phyloP scores from a whole-genome alignment of 192 early-diverging fungal species.

The Dissophora globulifera region DNA sequence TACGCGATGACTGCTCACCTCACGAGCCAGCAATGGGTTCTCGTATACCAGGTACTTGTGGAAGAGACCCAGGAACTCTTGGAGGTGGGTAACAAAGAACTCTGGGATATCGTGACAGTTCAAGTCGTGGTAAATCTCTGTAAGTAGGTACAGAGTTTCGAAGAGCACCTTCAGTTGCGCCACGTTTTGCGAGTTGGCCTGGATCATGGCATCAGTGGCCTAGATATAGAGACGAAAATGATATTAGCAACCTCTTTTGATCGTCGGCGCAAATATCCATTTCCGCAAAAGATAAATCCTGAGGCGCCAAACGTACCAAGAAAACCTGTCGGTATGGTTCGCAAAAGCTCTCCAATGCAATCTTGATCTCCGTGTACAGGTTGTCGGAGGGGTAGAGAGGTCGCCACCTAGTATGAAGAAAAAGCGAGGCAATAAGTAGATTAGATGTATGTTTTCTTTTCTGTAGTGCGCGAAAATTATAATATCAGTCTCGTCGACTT shows the following conservation, averaged over 20 bases:
- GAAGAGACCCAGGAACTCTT: slow-evolving; percentile 82
- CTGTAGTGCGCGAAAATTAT: too few species aligned
- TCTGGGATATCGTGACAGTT: slow-evolving; percentile 97
- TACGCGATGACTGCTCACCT: slow-evolving; percentile 49
- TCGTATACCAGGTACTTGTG: slow-evolving; percentile 89
- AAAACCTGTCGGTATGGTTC: slow-evolving; percentile 86
- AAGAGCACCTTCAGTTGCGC: slow-evolving; percentile 75
- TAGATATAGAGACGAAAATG: too few species aligned
- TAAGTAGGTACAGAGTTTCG: slow-evolving; percentile 79
- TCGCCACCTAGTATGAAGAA: slow-evolving; percentile 76
- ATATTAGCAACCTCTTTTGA: too few species aligned
- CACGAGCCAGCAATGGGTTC: slow-evolving; percentile 75
- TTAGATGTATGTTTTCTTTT: neutral
- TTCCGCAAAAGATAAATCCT: neutral
- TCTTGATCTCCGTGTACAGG: slow-evolving; percentile 92
- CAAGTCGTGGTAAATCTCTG: slow-evolving; percentile 93
- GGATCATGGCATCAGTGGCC: slow-evolving; percentile 84
- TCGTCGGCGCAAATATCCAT: too few species aligned
- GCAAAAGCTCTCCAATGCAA: slow-evolving; percentile 87
- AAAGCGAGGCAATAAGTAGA: neutral
- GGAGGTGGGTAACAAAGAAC: slow-evolving; percentile 95
- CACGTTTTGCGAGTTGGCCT: slow-evolving; percentile 69
- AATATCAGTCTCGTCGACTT: too few species aligned
- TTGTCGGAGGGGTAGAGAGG: slow-evolving; percentile 80
- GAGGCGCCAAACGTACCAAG: slow-evolving; percentile 59